A percentile compares a stretch with the other conserved stretches of the same genome.
Evolutionary conservation across 257 asterid species (phyloP).

Genomic region (Parsonsia alboflavescens): DNA sequence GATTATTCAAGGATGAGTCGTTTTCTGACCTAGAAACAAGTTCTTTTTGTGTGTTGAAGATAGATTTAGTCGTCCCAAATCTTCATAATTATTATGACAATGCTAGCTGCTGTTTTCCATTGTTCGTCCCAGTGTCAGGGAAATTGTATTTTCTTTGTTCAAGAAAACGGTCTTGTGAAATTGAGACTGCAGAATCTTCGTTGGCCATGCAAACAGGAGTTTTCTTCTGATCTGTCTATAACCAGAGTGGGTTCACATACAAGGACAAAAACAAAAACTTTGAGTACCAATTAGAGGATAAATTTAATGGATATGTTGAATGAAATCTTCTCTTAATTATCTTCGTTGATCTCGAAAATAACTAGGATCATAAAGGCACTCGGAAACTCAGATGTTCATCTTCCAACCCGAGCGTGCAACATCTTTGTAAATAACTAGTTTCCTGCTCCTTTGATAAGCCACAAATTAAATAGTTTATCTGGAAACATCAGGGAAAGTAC

Average conservation of each 20-base stretch:
- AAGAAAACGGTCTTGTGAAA: neutral
- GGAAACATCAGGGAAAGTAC: too few species aligned
- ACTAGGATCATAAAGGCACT: too few species aligned
- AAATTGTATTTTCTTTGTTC: neutral
- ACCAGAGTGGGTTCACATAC: neutral
- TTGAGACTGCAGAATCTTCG: neutral
- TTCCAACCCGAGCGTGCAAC: too few species aligned
- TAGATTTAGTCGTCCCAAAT: neutral
- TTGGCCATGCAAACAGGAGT: neutral
- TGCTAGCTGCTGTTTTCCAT: neutral
- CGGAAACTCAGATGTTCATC: too few species aligned
- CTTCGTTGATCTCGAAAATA: neutral
- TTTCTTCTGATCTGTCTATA: neutral
- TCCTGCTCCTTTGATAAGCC: too few species aligned
- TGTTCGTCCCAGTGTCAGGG: too few species aligned
- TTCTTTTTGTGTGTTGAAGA: neutral
- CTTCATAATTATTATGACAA: neutral
- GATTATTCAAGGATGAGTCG: neutral
- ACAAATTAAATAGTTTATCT: neutral
- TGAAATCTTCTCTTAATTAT: neutral
- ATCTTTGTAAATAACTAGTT: too few species aligned
- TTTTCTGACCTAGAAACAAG: neutral
- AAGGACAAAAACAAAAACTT: neutral
- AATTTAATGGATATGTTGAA: neutral
- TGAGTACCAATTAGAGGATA: too few species aligned